Evolutionary conservation across 345 rosid species (phyloP).

Genomic region (Hypericum androsaemum): DNA sequence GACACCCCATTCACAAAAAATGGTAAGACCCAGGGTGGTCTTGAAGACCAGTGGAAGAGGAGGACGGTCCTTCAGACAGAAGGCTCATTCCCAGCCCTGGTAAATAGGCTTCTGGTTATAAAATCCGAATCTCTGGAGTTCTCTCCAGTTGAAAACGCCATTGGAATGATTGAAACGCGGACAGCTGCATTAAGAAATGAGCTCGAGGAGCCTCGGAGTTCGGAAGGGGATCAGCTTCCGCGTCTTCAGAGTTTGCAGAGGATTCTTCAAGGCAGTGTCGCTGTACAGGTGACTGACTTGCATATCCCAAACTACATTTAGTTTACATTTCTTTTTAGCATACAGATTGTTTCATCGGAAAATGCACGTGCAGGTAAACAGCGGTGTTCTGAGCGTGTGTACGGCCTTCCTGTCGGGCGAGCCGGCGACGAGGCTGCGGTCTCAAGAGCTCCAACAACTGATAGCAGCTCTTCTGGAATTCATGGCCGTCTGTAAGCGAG

Average conservation of each 20-base stretch:
- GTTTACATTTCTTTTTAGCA: no score
- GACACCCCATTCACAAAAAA: slow-evolving; percentile 99
- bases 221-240: slow-evolving; percentile 95
- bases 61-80: slow-evolving; percentile 87
- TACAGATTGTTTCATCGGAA: no score
- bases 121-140: slow-evolving; percentile 95
- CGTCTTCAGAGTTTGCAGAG: slow-evolving; percentile 96
- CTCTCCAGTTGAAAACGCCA: slow-evolving; percentile 97
- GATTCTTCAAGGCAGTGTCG: slow-evolving; percentile 99
- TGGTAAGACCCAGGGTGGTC: slow-evolving; percentile 96
- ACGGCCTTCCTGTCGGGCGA: slow-evolving; percentile 97
- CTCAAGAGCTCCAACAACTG: slow-evolving; percentile 93
- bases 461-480: slow-evolving; percentile 95
- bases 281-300: slow-evolving; percentile 56
- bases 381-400: slow-evolving; percentile 97
- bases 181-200: slow-evolving; percentile 88
- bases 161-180: slow-evolving; percentile 97
- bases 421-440: slow-evolving; percentile 92
- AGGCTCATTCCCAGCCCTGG: slow-evolving; percentile 96
- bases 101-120: slow-evolving; percentile 74
- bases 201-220: slow-evolving; percentile 98
- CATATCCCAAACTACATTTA: no score
- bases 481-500: slow-evolving; percentile 99
- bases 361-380: slow-evolving; percentile 60
- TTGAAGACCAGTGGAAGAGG: slow-evolving; percentile 99